These are phyloP conservation scores for Sclerotinia spermophila DNA, from an alignment of 2,329 filamentous ascomycete species.

Conservation along the genomic window DNA sequence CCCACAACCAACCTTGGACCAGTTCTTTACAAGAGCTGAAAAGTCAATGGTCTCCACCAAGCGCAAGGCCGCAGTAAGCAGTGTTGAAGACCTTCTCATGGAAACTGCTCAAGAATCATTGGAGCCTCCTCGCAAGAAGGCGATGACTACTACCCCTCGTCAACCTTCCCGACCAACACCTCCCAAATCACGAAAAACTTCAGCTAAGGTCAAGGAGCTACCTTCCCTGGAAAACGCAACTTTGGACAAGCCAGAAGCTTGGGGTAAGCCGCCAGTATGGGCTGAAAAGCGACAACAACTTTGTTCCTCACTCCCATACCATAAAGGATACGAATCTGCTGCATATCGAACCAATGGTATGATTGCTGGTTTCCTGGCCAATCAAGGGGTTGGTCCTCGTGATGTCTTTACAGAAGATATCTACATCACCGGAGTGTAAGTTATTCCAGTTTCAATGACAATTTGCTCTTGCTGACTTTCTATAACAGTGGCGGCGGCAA, in stretches of 20 bases:
- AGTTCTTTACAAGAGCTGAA: not conserved
- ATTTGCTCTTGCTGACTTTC: slow-evolving; percentile 22
- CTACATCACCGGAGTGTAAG: slow-evolving; percentile 60
- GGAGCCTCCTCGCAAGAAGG: not conserved
- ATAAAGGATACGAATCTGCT: slow-evolving; percentile 57
- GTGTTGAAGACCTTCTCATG: not conserved
- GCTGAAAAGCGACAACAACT: slow-evolving; percentile 55
- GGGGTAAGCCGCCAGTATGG: slow-evolving; percentile 50
- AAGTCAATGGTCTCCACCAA: not conserved
- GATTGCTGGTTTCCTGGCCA: slow-evolving; percentile 57
- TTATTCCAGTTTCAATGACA: slow-evolving; percentile 17
- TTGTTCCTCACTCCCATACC: slow-evolving; percentile 62
- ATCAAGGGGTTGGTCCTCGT: slow-evolving; percentile 49
- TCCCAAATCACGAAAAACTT: not conserved
- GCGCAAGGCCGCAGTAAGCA: not conserved
- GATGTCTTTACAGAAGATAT: slow-evolving; percentile 59
- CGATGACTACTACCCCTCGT: not conserved
- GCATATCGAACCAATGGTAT: slow-evolving; percentile 49
- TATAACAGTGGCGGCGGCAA: slow-evolving; percentile 51
- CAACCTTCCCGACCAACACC: not conserved
- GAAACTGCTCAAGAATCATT: not conserved
- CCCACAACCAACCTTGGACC: not conserved
- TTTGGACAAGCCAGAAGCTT: slow-evolving; percentile 27
- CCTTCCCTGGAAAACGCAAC: slow-evolving; percentile 6
- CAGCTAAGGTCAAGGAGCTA: not conserved